A percentile compares a stretch with the other conserved stretches of the same genome.
Evolutionary conservation across 257 asterid genomes (phyloP).

Genomic region (Primulina tabacum): DNA sequence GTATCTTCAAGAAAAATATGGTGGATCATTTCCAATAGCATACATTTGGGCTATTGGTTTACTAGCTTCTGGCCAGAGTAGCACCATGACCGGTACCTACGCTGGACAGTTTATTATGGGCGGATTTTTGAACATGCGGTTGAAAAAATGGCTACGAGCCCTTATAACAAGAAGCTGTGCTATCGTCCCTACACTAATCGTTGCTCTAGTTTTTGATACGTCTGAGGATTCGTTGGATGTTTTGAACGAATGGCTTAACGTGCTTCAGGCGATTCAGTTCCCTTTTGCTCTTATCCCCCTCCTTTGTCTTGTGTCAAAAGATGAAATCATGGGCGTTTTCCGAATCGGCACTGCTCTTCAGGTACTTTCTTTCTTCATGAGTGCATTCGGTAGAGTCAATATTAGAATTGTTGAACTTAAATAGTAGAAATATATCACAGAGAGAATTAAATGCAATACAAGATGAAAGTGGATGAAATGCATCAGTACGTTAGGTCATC

Average conservation of each 20-base stretch:
- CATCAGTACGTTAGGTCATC: too few species aligned
- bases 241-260: constrained; percentile 77
- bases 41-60: constrained; percentile 82
- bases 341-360: constrained; percentile 55
- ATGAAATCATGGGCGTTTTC: constrained; percentile 75
- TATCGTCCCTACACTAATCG: constrained; percentile 61
- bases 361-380: constrained; percentile 33
- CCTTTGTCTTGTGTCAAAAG: constrained; percentile 68
- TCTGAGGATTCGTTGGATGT: constrained; percentile 62
- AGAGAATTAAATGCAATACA: too few species aligned
- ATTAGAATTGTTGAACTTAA: too few species aligned
- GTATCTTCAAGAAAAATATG: constrained; percentile 65
- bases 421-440: too few species aligned
- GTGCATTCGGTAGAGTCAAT: background rate
- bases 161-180: constrained; percentile 72
- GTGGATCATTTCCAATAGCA: constrained; percentile 63
- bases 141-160: constrained; percentile 78
- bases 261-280: constrained; percentile 74
- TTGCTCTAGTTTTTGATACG: constrained; percentile 66
- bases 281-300: constrained; percentile 82
- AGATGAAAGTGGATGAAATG: too few species aligned
- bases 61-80: constrained; percentile 80
- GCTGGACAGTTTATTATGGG: constrained; percentile 87
- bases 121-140: constrained; percentile 56
- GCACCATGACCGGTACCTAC: constrained; percentile 77